A percentile compares a stretch with the other conserved stretches of the same genome.
Conservation (phyloP, 306 rosid genomes). For the Corylus avellana region DNA sequence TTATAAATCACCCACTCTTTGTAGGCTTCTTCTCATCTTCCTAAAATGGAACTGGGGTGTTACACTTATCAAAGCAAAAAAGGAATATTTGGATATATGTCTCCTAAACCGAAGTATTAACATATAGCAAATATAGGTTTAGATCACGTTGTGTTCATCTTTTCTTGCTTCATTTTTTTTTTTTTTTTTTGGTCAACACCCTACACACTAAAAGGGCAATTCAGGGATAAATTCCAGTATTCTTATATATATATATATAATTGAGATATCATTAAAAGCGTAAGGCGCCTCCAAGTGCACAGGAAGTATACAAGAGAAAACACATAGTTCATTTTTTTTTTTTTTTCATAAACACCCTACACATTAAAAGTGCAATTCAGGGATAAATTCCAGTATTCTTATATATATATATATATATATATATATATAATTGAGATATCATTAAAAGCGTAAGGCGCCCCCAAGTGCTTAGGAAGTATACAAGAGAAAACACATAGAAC, state of each 20-base stretch:
- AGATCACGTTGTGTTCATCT: neutral
- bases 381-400: neutral
- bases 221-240: neutral
- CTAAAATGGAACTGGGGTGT: no score
- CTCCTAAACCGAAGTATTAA: neutral
- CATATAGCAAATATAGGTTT: neutral
- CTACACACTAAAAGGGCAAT: neutral
- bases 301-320: no score
- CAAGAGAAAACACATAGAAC: no score
- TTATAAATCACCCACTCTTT: no score
- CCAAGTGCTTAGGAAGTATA: no score
- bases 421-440: no score
- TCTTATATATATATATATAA: neutral
- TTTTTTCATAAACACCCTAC: neutral
- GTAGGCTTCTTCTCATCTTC: no score
- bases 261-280: no score
- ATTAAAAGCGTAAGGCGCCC: no score
- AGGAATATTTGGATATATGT: neutral
- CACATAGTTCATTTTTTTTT: no score
- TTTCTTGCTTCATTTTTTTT: neutral
- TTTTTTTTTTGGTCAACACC: neutral
- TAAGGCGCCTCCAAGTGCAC: no score
- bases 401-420: no score
- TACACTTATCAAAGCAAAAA: neutral
- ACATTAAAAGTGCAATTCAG: neutral